Percentiles rank a stretch among this genome's conserved stretches.
Evolutionary conservation across 768 basidiomycete genomes (phyloP).

Genomic region (Lactifluus volemus): DNA sequence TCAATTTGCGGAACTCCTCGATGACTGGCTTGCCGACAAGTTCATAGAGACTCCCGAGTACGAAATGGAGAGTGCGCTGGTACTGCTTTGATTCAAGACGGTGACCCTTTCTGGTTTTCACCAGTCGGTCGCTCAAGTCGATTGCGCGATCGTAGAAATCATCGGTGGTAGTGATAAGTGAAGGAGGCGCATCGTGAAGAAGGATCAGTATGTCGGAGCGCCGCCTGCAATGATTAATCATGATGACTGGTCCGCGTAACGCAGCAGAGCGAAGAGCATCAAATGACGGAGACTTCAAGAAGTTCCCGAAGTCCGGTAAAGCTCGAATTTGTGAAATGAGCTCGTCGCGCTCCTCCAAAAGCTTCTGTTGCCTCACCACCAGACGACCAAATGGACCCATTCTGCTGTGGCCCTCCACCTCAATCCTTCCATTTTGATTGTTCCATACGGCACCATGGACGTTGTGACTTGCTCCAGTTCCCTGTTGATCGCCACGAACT

Average conservation of each 20-base stretch:
- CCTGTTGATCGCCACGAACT: not conserved
- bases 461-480: not conserved
- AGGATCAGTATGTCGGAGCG: conserved; percentile 5
- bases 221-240: not conserved
- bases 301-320: no score
- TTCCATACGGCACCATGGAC: not conserved
- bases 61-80: not conserved
- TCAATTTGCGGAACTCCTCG: not conserved
- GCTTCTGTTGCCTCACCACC: not conserved
- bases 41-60: not conserved
- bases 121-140: not conserved
- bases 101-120: not conserved
- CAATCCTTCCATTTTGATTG: not conserved
- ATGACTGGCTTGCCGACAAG: not conserved
- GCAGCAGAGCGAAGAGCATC: not conserved
- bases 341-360: not conserved
- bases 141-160: not conserved
- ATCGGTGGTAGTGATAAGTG: not conserved
- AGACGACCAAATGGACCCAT: not conserved
- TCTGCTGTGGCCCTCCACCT: no score
- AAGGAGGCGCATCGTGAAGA: not conserved
- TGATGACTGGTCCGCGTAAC: not conserved
- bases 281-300: not conserved
- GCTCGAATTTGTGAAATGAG: not conserved
- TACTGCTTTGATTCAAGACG: not conserved